Conservation (phyloP, 768 basidiomycete genomes). For the Coprinopsis sp. region DNA sequence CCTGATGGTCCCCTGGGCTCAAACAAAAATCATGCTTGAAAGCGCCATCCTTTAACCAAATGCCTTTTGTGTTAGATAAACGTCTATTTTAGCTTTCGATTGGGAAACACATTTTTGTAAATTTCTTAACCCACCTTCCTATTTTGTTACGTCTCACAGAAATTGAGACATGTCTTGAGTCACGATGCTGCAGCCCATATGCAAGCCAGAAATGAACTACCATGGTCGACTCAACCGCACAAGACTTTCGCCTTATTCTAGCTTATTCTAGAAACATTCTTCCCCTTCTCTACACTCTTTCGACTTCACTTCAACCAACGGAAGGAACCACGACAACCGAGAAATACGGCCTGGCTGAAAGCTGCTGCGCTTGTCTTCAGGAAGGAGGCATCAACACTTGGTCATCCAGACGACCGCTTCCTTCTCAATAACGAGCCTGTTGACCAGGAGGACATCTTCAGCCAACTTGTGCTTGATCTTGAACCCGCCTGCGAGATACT, state of each 20-base stretch:
- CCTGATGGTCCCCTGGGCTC: no score
- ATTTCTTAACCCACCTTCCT: no score
- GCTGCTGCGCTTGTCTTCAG: not conserved
- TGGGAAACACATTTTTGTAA: no score
- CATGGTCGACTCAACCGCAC: not conserved
- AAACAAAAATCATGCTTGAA: no score
- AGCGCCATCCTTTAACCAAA: no score
- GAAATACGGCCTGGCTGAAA: slow-evolving; percentile 3
- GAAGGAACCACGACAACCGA: slow-evolving; percentile 1
- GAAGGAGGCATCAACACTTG: not conserved
- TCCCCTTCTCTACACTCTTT: slow-evolving; percentile 1
- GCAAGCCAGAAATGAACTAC: no score
- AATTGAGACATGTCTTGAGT: no score
- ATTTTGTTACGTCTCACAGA: no score
- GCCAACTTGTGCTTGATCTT: not conserved
- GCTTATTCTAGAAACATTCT: not conserved
- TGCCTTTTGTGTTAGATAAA: no score
- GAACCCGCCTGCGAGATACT: slow-evolving; percentile 1
- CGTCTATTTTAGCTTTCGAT: no score
- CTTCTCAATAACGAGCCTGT: not conserved
- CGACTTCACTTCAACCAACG: slow-evolving; percentile 1
- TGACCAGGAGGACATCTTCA: no score
- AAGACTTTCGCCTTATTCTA: not conserved
- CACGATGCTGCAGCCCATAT: no score
- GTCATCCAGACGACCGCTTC: not conserved